A percentile compares a stretch with the other conserved stretches of the same genome.
Conservation (phyloP, 1,139 yeast genomes). For the Geotrichum siamense region DNA sequence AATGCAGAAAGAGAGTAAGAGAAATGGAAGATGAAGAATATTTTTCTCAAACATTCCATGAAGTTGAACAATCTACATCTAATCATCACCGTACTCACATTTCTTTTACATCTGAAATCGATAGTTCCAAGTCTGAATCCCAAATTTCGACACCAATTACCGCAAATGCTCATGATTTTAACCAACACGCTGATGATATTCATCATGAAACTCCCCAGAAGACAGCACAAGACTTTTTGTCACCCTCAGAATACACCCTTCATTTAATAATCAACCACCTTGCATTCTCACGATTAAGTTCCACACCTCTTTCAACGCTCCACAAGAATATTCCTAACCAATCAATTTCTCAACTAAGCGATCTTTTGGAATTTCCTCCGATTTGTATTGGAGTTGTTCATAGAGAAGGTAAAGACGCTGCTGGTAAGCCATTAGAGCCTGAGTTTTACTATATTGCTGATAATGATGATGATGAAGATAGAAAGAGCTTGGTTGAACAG, state of each 20-base stretch:
- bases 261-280: constrained; percentile 63
- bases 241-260: neutral
- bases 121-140: neutral
- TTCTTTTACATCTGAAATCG: no score
- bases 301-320: constrained; percentile 71
- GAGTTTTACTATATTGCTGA: constrained; percentile 89
- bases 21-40: neutral
- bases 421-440: constrained; percentile 88
- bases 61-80: neutral
- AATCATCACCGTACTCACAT: neutral
- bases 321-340: constrained; percentile 41
- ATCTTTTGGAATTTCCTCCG: constrained; percentile 28
- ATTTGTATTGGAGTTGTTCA: constrained; percentile 73
- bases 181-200: neutral
- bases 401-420: constrained; percentile 91
- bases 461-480: constrained; percentile 61
- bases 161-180: neutral
- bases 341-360: neutral
- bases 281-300: constrained; percentile 82
- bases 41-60: neutral
- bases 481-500: constrained; percentile 63
- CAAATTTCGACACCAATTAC: neutral
- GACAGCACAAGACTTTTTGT: neutral
- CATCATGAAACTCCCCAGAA: neutral
- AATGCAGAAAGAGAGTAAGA: neutral